phyloP scores from a whole-genome alignment of 768 basidiomycete species.

The Phallus indusiatus region DNA sequence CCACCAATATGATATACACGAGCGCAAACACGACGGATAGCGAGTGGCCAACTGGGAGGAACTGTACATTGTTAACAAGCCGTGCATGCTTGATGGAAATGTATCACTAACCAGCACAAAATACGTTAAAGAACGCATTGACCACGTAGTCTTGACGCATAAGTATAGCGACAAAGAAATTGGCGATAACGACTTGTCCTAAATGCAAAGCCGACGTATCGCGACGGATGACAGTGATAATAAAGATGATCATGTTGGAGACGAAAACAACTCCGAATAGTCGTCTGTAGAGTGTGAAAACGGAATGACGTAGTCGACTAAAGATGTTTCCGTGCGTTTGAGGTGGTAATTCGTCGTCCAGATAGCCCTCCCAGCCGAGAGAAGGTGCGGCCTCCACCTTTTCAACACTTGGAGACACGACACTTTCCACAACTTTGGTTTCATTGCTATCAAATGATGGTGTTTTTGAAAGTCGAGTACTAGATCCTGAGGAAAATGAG shows the following conservation, averaged over 20 bases:
- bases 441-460: background rate
- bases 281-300: constrained; percentile 47
- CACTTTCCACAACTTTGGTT: background rate
- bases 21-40: constrained; percentile 42
- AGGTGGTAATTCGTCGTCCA: constrained; percentile 38
- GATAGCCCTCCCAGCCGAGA: constrained; percentile 40
- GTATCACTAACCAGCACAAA: constrained; percentile 22
- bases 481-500: background rate
- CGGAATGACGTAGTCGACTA: constrained; percentile 45
- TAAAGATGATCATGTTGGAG: constrained; percentile 39
- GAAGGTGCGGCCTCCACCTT: background rate
- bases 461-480: background rate
- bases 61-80: background rate
- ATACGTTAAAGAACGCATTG: constrained; percentile 46
- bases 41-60: constrained; percentile 40
- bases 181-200: constrained; percentile 35
- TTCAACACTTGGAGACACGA: background rate
- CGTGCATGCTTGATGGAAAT: background rate
- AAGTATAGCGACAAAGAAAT: constrained; percentile 38
- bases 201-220: constrained; percentile 26
- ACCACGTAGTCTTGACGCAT: constrained; percentile 51
- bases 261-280: constrained; percentile 46
- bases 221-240: constrained; percentile 29
- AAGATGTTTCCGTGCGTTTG: constrained; percentile 39
- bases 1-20: constrained; percentile 54